Evolutionary conservation across 2,329 filamentous ascomycete genomes (phyloP).

Genomic region (Alternaria angustiovoidea): DNA sequence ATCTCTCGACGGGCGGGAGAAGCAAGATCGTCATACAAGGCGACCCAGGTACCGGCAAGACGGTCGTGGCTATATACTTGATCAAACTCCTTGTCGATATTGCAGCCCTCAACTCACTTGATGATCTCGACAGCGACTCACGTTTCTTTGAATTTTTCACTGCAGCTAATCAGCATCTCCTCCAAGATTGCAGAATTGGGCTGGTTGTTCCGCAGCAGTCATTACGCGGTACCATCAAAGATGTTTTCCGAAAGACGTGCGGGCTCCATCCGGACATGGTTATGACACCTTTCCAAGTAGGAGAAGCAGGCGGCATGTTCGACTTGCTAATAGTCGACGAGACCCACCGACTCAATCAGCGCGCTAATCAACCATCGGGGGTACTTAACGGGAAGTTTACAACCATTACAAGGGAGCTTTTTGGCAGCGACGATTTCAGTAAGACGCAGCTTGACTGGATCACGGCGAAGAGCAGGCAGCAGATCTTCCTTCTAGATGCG

Average conservation of each 20-base stretch:
- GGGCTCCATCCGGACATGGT: neutral
- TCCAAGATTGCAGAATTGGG: neutral
- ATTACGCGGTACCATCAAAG: neutral
- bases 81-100: neutral
- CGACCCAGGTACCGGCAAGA: neutral
- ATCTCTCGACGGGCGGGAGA: neutral
- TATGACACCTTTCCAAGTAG: neutral
- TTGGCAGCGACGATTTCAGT: neutral
- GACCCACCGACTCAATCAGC: neutral
- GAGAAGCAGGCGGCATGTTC: neutral
- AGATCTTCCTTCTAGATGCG: neutral
- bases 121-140: neutral
- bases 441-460: neutral
- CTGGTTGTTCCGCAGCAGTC: neutral
- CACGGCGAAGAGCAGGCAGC: neutral
- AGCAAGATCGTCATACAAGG: neutral
- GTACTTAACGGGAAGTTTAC: neutral
- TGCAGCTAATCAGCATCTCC: neutral
- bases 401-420: neutral
- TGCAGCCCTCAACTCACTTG: neutral
- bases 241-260: neutral
- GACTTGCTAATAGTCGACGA: neutral
- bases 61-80: neutral
- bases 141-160: neutral
- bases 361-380: neutral